Conservation (phyloP, 805 yeast species). For the Trichomonascus vanleenenianus region DNA sequence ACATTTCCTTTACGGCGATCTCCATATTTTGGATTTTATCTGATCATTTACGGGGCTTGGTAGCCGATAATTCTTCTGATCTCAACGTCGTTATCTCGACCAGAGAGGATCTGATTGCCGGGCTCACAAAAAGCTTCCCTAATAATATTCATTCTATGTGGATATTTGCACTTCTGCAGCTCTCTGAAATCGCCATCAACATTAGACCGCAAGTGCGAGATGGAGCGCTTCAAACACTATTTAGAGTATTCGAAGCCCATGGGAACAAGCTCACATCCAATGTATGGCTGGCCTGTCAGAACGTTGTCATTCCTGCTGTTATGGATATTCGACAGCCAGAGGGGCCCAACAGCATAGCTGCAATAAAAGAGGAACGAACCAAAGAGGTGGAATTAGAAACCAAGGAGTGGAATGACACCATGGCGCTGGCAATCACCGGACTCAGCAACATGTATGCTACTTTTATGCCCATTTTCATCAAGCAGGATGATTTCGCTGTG, state of each 20-base stretch:
- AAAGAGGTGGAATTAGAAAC: slow-evolving; percentile 22
- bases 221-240: slow-evolving; percentile 84
- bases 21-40: slow-evolving; percentile 90
- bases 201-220: slow-evolving; percentile 73
- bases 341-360: too few relatives aligned
- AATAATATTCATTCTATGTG: slow-evolving; percentile 38
- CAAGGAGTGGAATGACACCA: slow-evolving; percentile 51
- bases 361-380: slow-evolving; percentile 10
- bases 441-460: slow-evolving; percentile 50
- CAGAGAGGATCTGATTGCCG: neutral
- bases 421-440: slow-evolving; percentile 55
- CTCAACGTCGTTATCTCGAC: neutral
- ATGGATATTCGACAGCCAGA: slow-evolving; percentile 20
- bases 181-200: slow-evolving; percentile 60
- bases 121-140: neutral
- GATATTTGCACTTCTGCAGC: slow-evolving; percentile 53
- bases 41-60: slow-evolving; percentile 48
- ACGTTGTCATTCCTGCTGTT: slow-evolving; percentile 47
- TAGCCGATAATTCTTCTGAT: slow-evolving; percentile 14
- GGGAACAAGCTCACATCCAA: slow-evolving; percentile 43
- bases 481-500: slow-evolving; percentile 17
- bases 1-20: slow-evolving; percentile 83
- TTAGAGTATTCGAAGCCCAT: slow-evolving; percentile 71
- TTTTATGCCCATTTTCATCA: slow-evolving; percentile 37
- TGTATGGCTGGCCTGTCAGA: slow-evolving; percentile 60